Evolutionary conservation across 768 basidiomycete species (phyloP).

Genomic region (Pisolithus microcarpus): DNA sequence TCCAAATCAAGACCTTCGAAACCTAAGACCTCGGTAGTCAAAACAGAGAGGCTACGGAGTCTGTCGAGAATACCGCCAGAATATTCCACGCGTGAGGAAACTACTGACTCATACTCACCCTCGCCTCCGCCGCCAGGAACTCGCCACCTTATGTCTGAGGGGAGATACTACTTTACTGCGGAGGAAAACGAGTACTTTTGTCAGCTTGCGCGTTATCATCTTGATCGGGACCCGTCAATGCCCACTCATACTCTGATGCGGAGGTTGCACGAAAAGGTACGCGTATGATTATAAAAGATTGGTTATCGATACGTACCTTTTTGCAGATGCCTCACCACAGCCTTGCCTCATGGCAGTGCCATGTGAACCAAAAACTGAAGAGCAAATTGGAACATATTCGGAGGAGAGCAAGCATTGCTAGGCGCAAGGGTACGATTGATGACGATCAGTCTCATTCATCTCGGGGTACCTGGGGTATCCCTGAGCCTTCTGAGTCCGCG

Average conservation of each 20-base stretch:
- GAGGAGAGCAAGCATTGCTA: constrained; percentile 45
- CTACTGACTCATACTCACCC: constrained; percentile 28
- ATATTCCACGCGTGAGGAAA: constrained; percentile 1
- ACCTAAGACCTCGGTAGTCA: constrained; percentile 3
- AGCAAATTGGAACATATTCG: constrained; percentile 39
- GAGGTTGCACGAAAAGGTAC: constrained; percentile 42
- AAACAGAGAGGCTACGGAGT: constrained; percentile 1
- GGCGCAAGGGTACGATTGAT: constrained; percentile 32
- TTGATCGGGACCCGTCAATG: constrained; percentile 42
- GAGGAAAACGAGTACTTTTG: constrained; percentile 45
- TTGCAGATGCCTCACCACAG: constrained; percentile 57
- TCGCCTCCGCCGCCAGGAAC: constrained; percentile 38
- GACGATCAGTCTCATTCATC: background rate
- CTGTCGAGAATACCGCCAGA: constrained; percentile 7
- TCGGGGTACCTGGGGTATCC: background rate
- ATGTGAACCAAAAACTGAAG: constrained; percentile 28
- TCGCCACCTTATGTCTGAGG: constrained; percentile 20
- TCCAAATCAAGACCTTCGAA: constrained; percentile 5
- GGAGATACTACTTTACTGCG: constrained; percentile 40
- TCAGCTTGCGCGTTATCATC: constrained; percentile 38
- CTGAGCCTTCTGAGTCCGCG: background rate
- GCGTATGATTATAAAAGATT: background rate
- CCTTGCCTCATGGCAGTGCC: constrained; percentile 42
- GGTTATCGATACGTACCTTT: background rate
- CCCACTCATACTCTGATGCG: constrained; percentile 31